A percentile compares a stretch with the other conserved stretches of the same genome.
Evolutionary conservation across 202 grass and related monocot genomes (phyloP).

Genomic region (Brachypodium distachyon): DNA sequence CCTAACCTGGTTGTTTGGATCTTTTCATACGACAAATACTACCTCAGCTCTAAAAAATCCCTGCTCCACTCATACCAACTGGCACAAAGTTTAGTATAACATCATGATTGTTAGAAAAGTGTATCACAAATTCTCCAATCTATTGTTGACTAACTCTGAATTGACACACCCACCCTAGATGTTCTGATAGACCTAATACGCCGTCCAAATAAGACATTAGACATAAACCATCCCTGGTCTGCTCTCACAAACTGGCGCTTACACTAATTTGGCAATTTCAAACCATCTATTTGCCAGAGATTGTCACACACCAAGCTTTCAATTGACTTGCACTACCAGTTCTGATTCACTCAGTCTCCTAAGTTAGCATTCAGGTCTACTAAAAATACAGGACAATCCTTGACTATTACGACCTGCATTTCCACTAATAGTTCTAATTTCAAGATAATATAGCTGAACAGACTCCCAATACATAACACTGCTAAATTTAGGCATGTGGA

Average conservation of each 20-base stretch:
- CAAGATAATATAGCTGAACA: constrained; percentile 1
- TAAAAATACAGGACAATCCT: background rate
- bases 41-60: background rate
- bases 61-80: background rate
- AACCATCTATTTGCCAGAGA: background rate
- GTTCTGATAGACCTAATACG: constrained; percentile 5
- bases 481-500: background rate
- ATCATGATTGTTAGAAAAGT: background rate
- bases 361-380: background rate
- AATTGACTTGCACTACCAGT: background rate
- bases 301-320: background rate
- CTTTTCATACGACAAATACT: background rate
- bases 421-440: background rate
- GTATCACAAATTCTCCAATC: too few species aligned
- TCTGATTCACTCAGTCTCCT: background rate
- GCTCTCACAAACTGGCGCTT: background rate
- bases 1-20: background rate
- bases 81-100: background rate
- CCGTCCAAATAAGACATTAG: background rate
- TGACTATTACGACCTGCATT: background rate
- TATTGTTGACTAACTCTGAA: background rate
- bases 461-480: background rate
- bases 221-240: background rate
- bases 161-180: background rate
- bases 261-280: background rate